Base-by-base conservation (phyloP, 768 basidiomycete genomes). In the Termitomyces sp. region DNA sequence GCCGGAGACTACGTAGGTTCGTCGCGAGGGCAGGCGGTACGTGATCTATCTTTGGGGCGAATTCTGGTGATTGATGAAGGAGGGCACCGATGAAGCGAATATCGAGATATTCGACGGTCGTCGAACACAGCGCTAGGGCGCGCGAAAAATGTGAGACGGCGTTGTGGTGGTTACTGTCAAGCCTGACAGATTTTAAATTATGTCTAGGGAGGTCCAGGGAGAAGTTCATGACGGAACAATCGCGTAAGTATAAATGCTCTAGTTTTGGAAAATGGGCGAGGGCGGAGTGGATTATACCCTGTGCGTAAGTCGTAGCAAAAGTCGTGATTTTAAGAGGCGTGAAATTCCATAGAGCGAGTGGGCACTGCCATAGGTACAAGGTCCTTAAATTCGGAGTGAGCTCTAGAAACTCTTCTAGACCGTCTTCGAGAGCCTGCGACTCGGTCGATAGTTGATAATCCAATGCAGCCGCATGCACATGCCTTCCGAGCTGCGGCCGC, bases 71-170 rank as follows among this genome's bases (percentile, higher is more conserved):
- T 32, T 53, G 67, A 24, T 64, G 63, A 48, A 65, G 63, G 34
- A 71, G 59, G 22, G 68, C 67, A 22, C 69, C 69, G 31, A 69
- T 67, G 62, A 68, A 71, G 27, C 67, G 65, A 26, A 69, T 56
- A 52, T 71, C 68, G 27, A 69, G 58, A 7, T 63, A 55, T 36
- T 60, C 57, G 22, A 67, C 65, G 10, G 64, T 62, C 24, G 57
- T 52, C 18, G 60, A 62, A 36, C 65, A 68, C 46, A 69, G 53
- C 10, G 52, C 49, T 10, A 68, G 54, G 2, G 65, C 59, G 50
- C 66, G 66, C 14, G 61, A 61, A 27, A 71, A 65, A 46, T 68
- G 64, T 12, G 58, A 55, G 0, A 62, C 64, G 1, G 65, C 68
- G 56, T 69, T 51, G n/a, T 64, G 64, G 54, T 71, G 66, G 55